A percentile compares a stretch with the other conserved stretches of the same genome.
phyloP scores from a whole-genome alignment of 2,329 filamentous ascomycete genomes.

The Arthrobotrys entomopaga region DNA sequence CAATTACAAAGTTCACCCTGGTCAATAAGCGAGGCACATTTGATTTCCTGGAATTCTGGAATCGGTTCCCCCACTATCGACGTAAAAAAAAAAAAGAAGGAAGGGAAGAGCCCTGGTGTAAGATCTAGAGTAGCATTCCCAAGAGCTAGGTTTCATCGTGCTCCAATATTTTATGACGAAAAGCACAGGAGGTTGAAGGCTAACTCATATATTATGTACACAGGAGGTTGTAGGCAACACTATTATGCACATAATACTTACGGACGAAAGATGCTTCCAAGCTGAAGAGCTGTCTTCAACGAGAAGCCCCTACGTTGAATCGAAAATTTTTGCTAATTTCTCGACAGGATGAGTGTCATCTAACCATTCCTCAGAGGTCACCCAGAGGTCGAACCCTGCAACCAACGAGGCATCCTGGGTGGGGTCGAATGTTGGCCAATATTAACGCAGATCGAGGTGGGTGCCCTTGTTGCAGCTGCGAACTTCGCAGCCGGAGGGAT shows the following conservation, averaged over 20 bases:
- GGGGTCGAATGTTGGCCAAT: slow-evolving; percentile 47
- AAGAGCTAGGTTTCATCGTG: slow-evolving; percentile 44
- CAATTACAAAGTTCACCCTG: slow-evolving; percentile 45
- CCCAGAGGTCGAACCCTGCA: slow-evolving; percentile 41
- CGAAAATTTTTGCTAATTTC: slow-evolving; percentile 53
- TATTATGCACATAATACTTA: slow-evolving; percentile 50
- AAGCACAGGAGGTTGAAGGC: slow-evolving; percentile 40
- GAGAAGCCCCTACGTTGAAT: slow-evolving; percentile 53
- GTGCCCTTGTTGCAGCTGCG: slow-evolving; percentile 52
- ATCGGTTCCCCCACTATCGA: slow-evolving; percentile 50
- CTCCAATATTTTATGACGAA: slow-evolving; percentile 38
- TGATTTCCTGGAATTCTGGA: slow-evolving; percentile 54
- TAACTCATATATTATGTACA: slow-evolving; percentile 44
- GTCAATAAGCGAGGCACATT: slow-evolving; percentile 53
- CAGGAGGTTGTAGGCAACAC: slow-evolving; percentile 55
- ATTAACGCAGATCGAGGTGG: slow-evolving; percentile 53
- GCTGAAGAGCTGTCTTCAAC: slow-evolving; percentile 51
- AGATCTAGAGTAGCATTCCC: slow-evolving; percentile 52
- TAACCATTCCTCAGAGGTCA: slow-evolving; percentile 53
- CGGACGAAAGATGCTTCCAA: slow-evolving; percentile 44
- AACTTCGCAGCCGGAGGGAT: slow-evolving; percentile 15
- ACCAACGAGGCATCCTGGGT: slow-evolving; percentile 52
- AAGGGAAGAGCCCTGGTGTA: slow-evolving; percentile 1
- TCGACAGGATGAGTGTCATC: slow-evolving; percentile 52
- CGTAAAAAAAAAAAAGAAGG: neutral